These are phyloP conservation scores for Rhamnella rubrinervis DNA, from an alignment of 331 rosid species.

Conservation along the genomic window DNA sequence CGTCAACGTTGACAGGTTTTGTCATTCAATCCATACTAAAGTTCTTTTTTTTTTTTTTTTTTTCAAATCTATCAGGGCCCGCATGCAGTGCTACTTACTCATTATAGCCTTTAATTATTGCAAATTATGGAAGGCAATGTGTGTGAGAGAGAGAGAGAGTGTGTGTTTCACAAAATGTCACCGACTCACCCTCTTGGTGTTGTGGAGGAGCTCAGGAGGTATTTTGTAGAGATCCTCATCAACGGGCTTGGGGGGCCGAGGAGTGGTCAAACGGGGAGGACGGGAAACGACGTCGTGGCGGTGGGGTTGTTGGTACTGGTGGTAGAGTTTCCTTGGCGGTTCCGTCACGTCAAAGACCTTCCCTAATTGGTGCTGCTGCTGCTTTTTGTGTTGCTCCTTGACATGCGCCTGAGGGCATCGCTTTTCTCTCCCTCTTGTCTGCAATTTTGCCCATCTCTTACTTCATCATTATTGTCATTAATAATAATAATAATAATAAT, in stretches of 20 bases:
- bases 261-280: constrained; percentile 4
- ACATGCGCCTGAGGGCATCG: constrained; percentile 28
- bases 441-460: constrained; percentile 13
- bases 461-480: neutral
- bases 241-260: constrained; percentile 53
- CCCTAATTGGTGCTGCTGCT: constrained; percentile 34
- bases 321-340: constrained; percentile 31
- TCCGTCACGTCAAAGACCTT: constrained; percentile 65
- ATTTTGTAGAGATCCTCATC: constrained; percentile 94
- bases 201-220: constrained; percentile 73
- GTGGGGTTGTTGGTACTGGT: neutral
- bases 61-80: too few species aligned
- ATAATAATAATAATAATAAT: neutral
- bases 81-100: too few species aligned
- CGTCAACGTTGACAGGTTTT: too few species aligned
- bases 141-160: neutral
- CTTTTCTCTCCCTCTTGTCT: constrained; percentile 44
- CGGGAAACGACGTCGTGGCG: constrained; percentile 26
- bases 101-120: too few species aligned
- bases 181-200: constrained; percentile 56
- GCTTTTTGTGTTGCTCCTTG: constrained; percentile 45
- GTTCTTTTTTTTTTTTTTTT: too few species aligned
- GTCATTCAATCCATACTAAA: too few species aligned
- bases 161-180: too few species aligned
- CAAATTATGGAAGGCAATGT: neutral